phyloP scores from a whole-genome alignment of 345 rosid species.

The Salix udensis region DNA sequence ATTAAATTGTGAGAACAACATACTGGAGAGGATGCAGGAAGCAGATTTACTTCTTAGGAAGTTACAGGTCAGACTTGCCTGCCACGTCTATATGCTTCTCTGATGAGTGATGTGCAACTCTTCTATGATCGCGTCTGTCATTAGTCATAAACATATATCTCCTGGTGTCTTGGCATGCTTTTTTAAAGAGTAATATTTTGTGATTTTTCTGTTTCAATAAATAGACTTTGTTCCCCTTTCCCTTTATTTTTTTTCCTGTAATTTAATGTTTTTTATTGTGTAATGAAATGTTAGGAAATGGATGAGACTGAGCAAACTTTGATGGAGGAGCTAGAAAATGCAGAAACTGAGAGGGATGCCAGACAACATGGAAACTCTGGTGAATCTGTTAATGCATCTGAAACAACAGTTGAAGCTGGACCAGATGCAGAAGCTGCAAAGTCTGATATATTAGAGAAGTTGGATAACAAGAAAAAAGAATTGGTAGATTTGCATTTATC shows the following conservation, averaged over 20 bases:
- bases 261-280: neutral
- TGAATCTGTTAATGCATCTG: constrained; percentile 29
- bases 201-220: neutral
- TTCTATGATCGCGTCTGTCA: neutral
- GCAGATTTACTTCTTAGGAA: constrained; percentile 48
- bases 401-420: constrained; percentile 33
- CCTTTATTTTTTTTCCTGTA: neutral
- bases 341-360: constrained; percentile 30
- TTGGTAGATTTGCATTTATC: constrained; percentile 40
- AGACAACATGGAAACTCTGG: constrained; percentile 28
- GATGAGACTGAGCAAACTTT: constrained; percentile 49
- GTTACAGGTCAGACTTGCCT: constrained; percentile 49
- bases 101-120: neutral
- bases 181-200: neutral
- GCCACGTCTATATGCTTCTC: neutral
- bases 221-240: neutral
- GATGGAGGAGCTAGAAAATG: constrained; percentile 49
- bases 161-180: neutral
- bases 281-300: constrained; percentile 51
- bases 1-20: constrained; percentile 61
- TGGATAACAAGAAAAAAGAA: constrained; percentile 71
- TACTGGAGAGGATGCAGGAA: constrained; percentile 68
- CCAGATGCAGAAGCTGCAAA: constrained; percentile 39
- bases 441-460: constrained; percentile 45
- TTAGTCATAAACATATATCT: neutral